Base-by-base conservation (phyloP, 768 basidiomycete genomes). In the Cyathus striatus region DNA sequence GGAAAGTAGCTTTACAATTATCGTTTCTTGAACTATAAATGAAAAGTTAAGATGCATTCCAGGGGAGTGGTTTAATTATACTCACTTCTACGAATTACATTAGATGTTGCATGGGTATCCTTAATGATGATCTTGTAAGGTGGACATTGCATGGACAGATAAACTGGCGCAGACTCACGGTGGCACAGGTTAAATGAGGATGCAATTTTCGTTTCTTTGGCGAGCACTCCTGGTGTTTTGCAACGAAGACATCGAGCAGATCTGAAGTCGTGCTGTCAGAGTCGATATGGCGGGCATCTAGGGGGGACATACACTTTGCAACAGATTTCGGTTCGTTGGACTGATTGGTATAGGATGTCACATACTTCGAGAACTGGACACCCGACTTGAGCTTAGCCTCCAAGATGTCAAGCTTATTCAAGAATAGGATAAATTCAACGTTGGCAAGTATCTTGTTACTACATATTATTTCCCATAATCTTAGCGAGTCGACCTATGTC, bases 391-490 rank as follows among this genome's bases (percentile, higher is more conserved):
- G 62, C 53, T 81, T 80, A 13, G 63, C 60, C 22, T 76, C 66
- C 18, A 84, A 62, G 43, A 84, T 70, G 54, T 84, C 82, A 45
- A 68, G 63, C 50, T 83, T 83, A 64, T 81, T 82, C 14, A 83
- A 64, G 53, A 83, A 73, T 16, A 85, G 58, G 33, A 83, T 73
- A 41, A 83, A 69, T 44, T 77, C 73, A 22, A 79, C 73, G 0
- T 63, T 54, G 6, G 66, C 63, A 2, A 85, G 69, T 13, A 81
- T 59, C 49, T 73, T 76, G 58, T 79, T 81, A 48, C 69, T 64
- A 53, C 79, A 82, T 21, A 83, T 69, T 27, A 64, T 66, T 55
- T 78, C 73, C 82, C 81, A 84, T 3, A 82, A 58, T 40, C 69
- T 61, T 37, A 83, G 59, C 0, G 78, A 76, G 50, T 83, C 81